A percentile compares a stretch with the other conserved stretches of the same genome.
phyloP scores from a whole-genome alignment of 2,329 filamentous ascomycete genomes.

The Aureobasidium sp. region DNA sequence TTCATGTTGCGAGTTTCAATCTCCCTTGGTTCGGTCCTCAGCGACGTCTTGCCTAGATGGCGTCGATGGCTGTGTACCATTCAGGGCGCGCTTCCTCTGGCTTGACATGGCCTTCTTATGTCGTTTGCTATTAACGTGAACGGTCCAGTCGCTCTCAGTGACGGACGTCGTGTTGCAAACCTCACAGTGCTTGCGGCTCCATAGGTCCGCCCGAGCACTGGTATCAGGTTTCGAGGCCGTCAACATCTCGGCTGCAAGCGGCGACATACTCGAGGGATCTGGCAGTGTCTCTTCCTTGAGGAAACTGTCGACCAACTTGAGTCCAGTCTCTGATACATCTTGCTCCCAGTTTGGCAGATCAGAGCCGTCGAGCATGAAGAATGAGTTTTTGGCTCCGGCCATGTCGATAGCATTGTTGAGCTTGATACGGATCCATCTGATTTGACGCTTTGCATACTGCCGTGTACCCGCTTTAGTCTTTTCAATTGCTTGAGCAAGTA shows the following conservation, averaged over 20 bases:
- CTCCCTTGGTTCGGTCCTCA: not conserved
- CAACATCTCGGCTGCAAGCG: slow-evolving; percentile 50
- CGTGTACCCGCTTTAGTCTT: slow-evolving; percentile 75
- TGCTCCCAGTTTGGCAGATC: slow-evolving; percentile 55
- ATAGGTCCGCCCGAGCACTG: slow-evolving; percentile 37
- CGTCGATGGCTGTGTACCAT: not conserved
- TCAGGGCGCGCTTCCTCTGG: slow-evolving; percentile 3
- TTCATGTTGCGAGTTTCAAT: not conserved
- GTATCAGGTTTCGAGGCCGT: slow-evolving; percentile 47
- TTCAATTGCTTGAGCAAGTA: slow-evolving; percentile 59
- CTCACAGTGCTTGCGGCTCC: slow-evolving; percentile 58
- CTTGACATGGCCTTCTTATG: slow-evolving; percentile 39
- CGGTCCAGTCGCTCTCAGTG: slow-evolving; percentile 51
- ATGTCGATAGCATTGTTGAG: slow-evolving; percentile 62
- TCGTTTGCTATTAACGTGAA: slow-evolving; percentile 48
- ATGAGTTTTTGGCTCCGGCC: slow-evolving; percentile 45
- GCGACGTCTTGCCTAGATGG: not conserved
- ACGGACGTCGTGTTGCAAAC: slow-evolving; percentile 56
- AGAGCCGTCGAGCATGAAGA: slow-evolving; percentile 79
- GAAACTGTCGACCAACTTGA: slow-evolving; percentile 56
- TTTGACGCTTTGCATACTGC: slow-evolving; percentile 79
- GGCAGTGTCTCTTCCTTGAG: slow-evolving; percentile 52
- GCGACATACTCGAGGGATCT: slow-evolving; percentile 47
- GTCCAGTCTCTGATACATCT: slow-evolving; percentile 60
- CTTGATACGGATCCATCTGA: slow-evolving; percentile 81